Evolutionary conservation across 495 filamentous ascomycete genomes (phyloP), one percentile per base, ranked within the genome.

Genomic region (Aspergillus taichungensis): DNA sequence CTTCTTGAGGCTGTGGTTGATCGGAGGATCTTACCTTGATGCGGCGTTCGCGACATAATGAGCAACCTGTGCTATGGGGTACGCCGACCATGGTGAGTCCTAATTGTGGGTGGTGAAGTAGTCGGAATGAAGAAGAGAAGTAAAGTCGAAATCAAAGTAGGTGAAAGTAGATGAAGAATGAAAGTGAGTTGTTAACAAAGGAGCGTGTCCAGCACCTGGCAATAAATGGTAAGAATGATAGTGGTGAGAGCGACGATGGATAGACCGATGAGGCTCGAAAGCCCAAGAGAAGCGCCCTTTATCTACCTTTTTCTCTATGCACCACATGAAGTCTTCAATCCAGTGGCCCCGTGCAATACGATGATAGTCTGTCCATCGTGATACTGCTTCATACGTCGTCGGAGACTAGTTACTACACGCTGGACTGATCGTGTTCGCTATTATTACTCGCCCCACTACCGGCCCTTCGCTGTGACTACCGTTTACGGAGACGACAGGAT

Each of bases 21-120:
- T 28, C 14, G 10, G 30, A 12, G 13, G 1, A 8, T 42, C 54
- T 45, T 30, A 63, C 63, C 51, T 63, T 67, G 39, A 67, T 65
- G 18, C 62, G 62, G 49, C 64, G 52, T 40, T 62, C 60, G 13
- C 60, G 62, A 52, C 64, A 67, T 30, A 61, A 56, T 13, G 62
- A 38, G 51, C 64, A 67, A 34, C 62, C 64, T 46, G 56, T 65
- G 47, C 62, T 65, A 38, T 67, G 60, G 30, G 64, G 64, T 32
- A 67, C 64, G 27, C 64, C 64, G 44, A 64, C 62, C 64, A 67
- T 67, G 43, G 42, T 56, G 40, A 10, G 30, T 8, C n/a, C n/a
- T n/a, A n/a, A n/a, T 6, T 6, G 10, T 9, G n/a, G n/a, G 9
- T 9, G 30, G 37, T 34, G 30, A 40, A 34, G 24, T 30, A 13